These are phyloP conservation scores for Pseudocercospora fuligena DNA, from an alignment of 2,329 filamentous ascomycete genomes.

Conservation along the genomic window DNA sequence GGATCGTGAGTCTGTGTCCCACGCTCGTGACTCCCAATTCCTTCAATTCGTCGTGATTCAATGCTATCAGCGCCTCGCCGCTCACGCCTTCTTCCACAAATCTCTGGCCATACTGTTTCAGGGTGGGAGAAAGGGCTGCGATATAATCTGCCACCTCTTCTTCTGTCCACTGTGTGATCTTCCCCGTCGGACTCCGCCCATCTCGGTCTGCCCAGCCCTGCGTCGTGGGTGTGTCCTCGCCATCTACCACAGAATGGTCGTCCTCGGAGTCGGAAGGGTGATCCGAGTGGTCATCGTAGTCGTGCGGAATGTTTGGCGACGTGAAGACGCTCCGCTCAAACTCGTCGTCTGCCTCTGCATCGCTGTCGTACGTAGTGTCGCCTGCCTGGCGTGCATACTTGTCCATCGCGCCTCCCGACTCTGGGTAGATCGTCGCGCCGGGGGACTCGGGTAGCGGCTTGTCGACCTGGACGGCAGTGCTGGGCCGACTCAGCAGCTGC, in stretches of 20 bases:
- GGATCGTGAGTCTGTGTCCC: conserved; percentile 89
- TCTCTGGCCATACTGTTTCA: conserved; percentile 42
- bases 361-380: conserved; percentile 67
- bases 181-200: conserved; percentile 66
- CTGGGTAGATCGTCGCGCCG: not conserved
- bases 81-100: conserved; percentile 86
- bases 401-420: conserved; percentile 35
- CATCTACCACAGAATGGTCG: conserved; percentile 41
- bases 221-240: conserved; percentile 78
- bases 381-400: conserved; percentile 40
- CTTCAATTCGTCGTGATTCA: conserved; percentile 91
- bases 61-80: conserved; percentile 84
- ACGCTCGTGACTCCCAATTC: conserved; percentile 93
- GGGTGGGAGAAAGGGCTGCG: conserved; percentile 45
- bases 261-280: conserved; percentile 60
- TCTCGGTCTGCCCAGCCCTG: conserved; percentile 42
- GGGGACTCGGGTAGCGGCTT: conserved; percentile 21
- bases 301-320: conserved; percentile 67
- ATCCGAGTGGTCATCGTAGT: conserved; percentile 68
- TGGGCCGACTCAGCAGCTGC: conserved; percentile 23
- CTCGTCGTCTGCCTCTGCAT: conserved; percentile 80
- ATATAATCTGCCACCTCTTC: conserved; percentile 93
- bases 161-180: conserved; percentile 79
- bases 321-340: conserved; percentile 73
- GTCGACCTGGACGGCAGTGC: conserved; percentile 22